Evolutionary conservation across 108 stramenopile species (phyloP), one percentile per base, ranked within the genome.

Genomic region (Nitzschia putrida): DNA sequence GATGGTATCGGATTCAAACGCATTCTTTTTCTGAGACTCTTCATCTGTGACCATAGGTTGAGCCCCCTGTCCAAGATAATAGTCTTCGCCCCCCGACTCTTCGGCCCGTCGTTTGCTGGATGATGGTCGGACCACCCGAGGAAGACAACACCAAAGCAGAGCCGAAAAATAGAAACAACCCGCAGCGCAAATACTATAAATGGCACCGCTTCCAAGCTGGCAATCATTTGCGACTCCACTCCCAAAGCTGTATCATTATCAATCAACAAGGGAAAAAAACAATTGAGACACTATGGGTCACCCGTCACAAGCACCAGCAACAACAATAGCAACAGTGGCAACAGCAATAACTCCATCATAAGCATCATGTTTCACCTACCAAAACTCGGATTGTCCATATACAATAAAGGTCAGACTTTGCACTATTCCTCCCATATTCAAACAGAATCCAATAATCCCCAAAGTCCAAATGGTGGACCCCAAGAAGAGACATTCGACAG

Each of bases 311-410:
- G n/a, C n/a, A n/a, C n/a, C n/a, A n/a, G n/a, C n/a, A n/a, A n/a
- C n/a, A n/a, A n/a, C n/a, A n/a, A n/a, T n/a, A n/a, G n/a, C n/a
- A n/a, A n/a, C n/a, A n/a, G n/a, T n/a, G n/a, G n/a, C n/a, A n/a
- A n/a, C n/a, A 18, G 18, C 1, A 18, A 49, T 16, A 49, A 49
- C 6, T 2, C 6, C 47, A 2, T 4, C 47, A 49, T 2, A 2
- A 16, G 2, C 47, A 16, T 6, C 18, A 16, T 1, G 18, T 6
- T 6, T 18, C n/a, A 63, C 61, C 0, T 63, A 63, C 61, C 61
- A 63, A 47, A 63, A 63, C 44, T 63, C 61, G 23, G 16, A n/a
- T 63, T 63, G 61, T 23, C 44, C 61, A 63, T 63, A 63, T 44
- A 63, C 45, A 8, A 63, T 44, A 45, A 63, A 63, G 3, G 61